Evolutionary conservation across 495 filamentous ascomycete genomes (phyloP).

Genomic region (Lophium mytilinum): DNA sequence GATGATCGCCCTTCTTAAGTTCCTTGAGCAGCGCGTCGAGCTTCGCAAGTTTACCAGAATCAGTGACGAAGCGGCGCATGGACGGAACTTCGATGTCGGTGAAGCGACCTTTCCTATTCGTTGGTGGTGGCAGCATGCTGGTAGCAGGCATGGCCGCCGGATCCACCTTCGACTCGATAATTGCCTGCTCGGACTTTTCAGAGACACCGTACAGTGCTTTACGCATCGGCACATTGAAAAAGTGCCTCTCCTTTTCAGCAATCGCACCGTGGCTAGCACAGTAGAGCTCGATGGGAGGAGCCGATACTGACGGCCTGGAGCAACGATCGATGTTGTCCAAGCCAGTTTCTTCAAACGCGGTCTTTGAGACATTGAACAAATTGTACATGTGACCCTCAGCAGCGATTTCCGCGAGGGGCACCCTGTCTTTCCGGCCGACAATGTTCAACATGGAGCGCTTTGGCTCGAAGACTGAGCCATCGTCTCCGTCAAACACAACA

Average conservation of each 20-base stretch:
- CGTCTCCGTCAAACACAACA: constrained; percentile 54
- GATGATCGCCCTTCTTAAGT: constrained; percentile 86
- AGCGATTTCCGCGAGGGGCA: constrained; percentile 61
- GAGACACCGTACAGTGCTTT: constrained; percentile 64
- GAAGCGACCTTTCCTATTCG: constrained; percentile 70
- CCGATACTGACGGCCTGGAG: constrained; percentile 62
- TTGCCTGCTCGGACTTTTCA: constrained; percentile 57
- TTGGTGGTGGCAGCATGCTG: constrained; percentile 63
- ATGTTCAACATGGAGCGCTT: constrained; percentile 75
- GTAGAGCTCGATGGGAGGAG: constrained; percentile 78
- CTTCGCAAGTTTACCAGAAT: constrained; percentile 91
- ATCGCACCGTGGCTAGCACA: constrained; percentile 60
- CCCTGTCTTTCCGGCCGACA: constrained; percentile 56
- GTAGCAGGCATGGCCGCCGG: constrained; percentile 52
- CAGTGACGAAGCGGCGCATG: constrained; percentile 98
- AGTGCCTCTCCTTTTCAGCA: constrained; percentile 59
- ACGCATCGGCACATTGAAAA: constrained; percentile 74
- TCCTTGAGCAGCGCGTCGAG: constrained; percentile 79
- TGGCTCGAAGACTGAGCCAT: constrained; percentile 49
- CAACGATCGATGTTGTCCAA: constrained; percentile 72
- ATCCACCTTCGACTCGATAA: constrained; percentile 63
- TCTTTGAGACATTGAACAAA: constrained; percentile 71
- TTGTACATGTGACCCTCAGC: constrained; percentile 61
- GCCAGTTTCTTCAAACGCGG: constrained; percentile 57
- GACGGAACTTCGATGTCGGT: constrained; percentile 88